phyloP scores from a whole-genome alignment of 2,329 filamentous ascomycete genomes.

The Ophiocordyceps camponoti-floridani region DNA sequence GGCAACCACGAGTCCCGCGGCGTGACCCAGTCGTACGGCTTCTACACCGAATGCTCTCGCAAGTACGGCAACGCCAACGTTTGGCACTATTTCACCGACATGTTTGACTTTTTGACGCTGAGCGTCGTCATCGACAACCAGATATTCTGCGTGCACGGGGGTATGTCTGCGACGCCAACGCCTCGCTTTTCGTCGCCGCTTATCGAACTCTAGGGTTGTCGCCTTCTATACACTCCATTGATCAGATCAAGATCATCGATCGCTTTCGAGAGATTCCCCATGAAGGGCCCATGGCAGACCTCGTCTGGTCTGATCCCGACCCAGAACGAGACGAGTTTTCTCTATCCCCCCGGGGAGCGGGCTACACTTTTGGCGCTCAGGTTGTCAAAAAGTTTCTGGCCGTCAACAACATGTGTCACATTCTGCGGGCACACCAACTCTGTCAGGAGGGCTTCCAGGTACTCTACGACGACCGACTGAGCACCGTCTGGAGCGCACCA shows the following conservation, averaged over 20 bases:
- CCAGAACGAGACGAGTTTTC: conserved; percentile 96
- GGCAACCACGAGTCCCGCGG: conserved; percentile 96
- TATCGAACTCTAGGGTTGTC: conserved; percentile 41
- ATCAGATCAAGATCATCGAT: conserved; percentile 99
- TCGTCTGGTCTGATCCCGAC: conserved; percentile 97
- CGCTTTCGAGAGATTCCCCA: conserved; percentile 97
- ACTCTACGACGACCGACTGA: conserved; percentile 83
- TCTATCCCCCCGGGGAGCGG: conserved; percentile 78
- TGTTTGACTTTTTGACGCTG: conserved; percentile 96
- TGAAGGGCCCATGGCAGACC: conserved; percentile 97
- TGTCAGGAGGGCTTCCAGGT: conserved; percentile 98
- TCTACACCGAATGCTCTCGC: conserved; percentile 93
- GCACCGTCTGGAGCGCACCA: conserved; percentile 95
- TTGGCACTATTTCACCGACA: conserved; percentile 99
- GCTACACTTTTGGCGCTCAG: conserved; percentile 94
- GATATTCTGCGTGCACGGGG: conserved; percentile 97
- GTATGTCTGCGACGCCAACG: conserved; percentile 19
- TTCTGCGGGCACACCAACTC: conserved; percentile 90
- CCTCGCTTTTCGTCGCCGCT: neutral
- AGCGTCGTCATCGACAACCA: conserved; percentile 97
- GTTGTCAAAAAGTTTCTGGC: conserved; percentile 97
- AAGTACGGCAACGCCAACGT: conserved; percentile 98
- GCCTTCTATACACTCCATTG: conserved; percentile 89
- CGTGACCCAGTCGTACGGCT: conserved; percentile 96
- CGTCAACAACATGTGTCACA: conserved; percentile 95